Base-by-base conservation (phyloP, 2,329 filamentous ascomycete species). In the Fusarium sp. region DNA sequence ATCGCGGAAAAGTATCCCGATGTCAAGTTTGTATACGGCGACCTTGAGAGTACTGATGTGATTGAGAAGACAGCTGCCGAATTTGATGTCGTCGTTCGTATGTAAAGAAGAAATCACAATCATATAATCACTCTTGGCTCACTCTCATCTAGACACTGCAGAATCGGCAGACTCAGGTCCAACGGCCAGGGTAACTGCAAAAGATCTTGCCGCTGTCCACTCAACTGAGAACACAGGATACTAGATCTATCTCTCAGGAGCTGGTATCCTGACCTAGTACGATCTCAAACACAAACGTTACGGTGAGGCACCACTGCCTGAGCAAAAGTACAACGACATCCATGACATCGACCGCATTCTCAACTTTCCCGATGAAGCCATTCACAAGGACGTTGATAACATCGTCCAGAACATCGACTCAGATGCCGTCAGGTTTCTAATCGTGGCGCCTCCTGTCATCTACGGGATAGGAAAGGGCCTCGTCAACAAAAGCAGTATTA, bases 321-420 rank as follows among this genome's bases (percentile, higher is more conserved):
- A 81, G 47, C 76, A 84, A 68, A 77, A 67, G 50, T 91, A 88
- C 76, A 79, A 88, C 70, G 89, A 91, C 67, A 81, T 87, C 69
- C 80, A 85, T 11, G 85, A 84, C 49, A 82, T 91, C 36, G 77
- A 81, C 14, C 83, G 85, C 43, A 79, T 91, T 34, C 79, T 85
- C 2, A 81, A 73, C 12, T 71, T 91, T 1, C 88, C 88, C 0
- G 85, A 88, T 71, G 72, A 77, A 1, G 88, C 84, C 11, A 73
- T 83, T 23, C 91, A 94, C 77, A 86, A 89, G 15, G 81, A 89
- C 70, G 86, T 93, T 6, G 91, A 95, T 76, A 86, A 88, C 74
- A 82, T 92, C 23, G 85, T 93, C n/a, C 78, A 83, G 26, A 79
- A 68, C 0, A 76, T 79, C 38, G 79, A 78, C 34, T 74, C 75